These are phyloP conservation scores for Candida peoriensis DNA, from an alignment of 805 yeast genomes.

Conservation along the genomic window DNA sequence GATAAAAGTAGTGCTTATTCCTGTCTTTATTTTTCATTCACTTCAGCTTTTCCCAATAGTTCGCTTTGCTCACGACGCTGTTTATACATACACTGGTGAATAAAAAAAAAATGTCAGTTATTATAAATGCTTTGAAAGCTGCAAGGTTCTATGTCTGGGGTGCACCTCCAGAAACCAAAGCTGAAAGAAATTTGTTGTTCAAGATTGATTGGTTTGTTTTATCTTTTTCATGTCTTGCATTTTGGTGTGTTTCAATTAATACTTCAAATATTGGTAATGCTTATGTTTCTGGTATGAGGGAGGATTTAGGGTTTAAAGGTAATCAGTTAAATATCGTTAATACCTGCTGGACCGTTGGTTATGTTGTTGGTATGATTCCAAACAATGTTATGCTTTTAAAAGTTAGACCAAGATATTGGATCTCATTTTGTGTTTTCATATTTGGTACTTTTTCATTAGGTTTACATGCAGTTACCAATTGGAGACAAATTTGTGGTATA, in stretches of 20 bases:
- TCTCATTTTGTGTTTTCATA: conserved; percentile 53
- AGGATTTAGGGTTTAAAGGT: conserved; percentile 49
- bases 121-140: too few relatives aligned
- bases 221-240: conserved; percentile 50
- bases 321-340: conserved; percentile 57
- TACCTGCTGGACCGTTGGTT: conserved; percentile 52
- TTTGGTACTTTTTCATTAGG: conserved; percentile 54
- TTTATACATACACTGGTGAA: too few relatives aligned
- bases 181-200: conserved; percentile 21
- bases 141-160: conserved; percentile 3
- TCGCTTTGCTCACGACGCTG: too few relatives aligned
- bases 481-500: conserved; percentile 38
- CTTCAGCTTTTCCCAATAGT: too few relatives aligned
- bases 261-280: conserved; percentile 58
- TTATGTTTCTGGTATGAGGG: conserved; percentile 59
- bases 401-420: conserved; percentile 38
- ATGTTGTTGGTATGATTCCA: conserved; percentile 52
- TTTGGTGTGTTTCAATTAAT: conserved; percentile 63
- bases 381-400: conserved; percentile 39
- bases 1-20: too few relatives aligned
- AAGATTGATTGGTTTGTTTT: conserved; percentile 50
- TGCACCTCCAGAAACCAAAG: conserved; percentile 6
- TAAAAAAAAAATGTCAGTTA: too few relatives aligned
- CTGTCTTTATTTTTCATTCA: too few relatives aligned
- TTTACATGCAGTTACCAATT: conserved; percentile 31